Conservation (phyloP, 768 basidiomycete genomes). For the Epithele typhae region DNA sequence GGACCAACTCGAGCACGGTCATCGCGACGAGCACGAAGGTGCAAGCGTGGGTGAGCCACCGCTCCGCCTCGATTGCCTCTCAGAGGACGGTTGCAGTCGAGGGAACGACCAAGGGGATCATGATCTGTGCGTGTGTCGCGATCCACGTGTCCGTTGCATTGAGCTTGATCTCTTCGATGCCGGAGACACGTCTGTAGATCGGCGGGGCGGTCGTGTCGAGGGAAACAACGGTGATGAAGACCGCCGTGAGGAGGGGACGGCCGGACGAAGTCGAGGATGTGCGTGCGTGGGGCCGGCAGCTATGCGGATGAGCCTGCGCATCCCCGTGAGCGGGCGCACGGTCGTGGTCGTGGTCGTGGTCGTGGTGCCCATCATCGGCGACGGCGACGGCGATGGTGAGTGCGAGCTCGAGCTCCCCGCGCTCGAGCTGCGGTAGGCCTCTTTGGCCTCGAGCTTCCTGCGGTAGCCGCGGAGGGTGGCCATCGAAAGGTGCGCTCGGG, state of each 20-base stretch:
- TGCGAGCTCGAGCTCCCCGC: no score
- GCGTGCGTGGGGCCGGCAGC: slow-evolving; percentile 10
- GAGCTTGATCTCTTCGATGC: slow-evolving; percentile 14
- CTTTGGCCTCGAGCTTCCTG: no score
- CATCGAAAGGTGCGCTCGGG: no score
- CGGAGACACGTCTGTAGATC: slow-evolving; percentile 11
- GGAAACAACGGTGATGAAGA: slow-evolving; percentile 15
- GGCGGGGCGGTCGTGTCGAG: slow-evolving; percentile 14
- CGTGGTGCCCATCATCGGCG: no score
- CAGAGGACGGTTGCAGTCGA: neutral
- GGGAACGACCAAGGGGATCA: slow-evolving; percentile 14
- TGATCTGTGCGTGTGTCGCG: slow-evolving; percentile 17
- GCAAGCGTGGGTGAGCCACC: slow-evolving; percentile 15
- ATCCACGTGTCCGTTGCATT: slow-evolving; percentile 18
- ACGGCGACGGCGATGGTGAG: no score
- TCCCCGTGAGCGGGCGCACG: no score
- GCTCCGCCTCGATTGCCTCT: slow-evolving; percentile 5
- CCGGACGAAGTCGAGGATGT: slow-evolving; percentile 21
- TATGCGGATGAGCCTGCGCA: slow-evolving; percentile 16
- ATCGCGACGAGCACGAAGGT: slow-evolving; percentile 12
- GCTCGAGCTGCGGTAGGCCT: no score
- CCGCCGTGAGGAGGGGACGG: slow-evolving; percentile 17
- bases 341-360: no score
- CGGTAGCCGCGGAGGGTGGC: no score
- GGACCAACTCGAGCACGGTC: slow-evolving; percentile 6